Evolutionary conservation across 116 monocot genomes (phyloP).

Genomic region (Papilionanthe hybrid): DNA sequence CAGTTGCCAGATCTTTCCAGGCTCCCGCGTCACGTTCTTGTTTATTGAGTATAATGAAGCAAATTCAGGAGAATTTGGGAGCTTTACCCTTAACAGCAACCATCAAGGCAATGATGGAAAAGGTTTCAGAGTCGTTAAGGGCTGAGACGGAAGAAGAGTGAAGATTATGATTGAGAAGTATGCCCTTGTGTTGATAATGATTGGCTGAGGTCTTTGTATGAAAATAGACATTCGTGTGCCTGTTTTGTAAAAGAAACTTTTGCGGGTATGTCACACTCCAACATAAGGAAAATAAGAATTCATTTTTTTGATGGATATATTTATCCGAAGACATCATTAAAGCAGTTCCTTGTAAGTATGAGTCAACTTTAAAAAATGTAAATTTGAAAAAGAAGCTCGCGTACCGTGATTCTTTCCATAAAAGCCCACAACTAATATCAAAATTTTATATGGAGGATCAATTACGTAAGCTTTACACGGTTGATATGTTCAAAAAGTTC

Average conservation of each 20-base stretch:
- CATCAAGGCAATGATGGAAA: conserved; percentile 18
- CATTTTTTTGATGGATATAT: conserved; percentile 34
- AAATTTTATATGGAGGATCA: conserved; percentile 39
- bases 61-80: conserved; percentile 25
- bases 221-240: conserved; percentile 28
- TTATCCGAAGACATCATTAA: conserved; percentile 23
- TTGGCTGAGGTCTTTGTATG: conserved; percentile 34
- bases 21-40: conserved; percentile 21
- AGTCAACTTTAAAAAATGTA: conserved; percentile 15
- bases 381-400: conserved; percentile 27
- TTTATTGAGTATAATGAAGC: conserved; percentile 19
- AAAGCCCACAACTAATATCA: conserved; percentile 7
- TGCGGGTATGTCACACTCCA: conserved; percentile 28
- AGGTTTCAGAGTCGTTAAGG: conserved; percentile 21
- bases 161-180: conserved; percentile 17
- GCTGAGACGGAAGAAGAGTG: conserved; percentile 31
- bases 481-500: conserved; percentile 31
- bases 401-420: conserved; percentile 26
- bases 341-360: conserved; percentile 26
- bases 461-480: conserved; percentile 31
- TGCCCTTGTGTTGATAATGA: conserved; percentile 29
- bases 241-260: conserved; percentile 30
- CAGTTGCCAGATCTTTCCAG: conserved; percentile 24
- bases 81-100: conserved; percentile 7
- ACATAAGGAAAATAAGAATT: conserved; percentile 3